A percentile compares a stretch with the other conserved stretches of the same genome.
Evolutionary conservation across 495 filamentous ascomycete species (phyloP).

Genomic region (Trichoderma erinaceum): DNA sequence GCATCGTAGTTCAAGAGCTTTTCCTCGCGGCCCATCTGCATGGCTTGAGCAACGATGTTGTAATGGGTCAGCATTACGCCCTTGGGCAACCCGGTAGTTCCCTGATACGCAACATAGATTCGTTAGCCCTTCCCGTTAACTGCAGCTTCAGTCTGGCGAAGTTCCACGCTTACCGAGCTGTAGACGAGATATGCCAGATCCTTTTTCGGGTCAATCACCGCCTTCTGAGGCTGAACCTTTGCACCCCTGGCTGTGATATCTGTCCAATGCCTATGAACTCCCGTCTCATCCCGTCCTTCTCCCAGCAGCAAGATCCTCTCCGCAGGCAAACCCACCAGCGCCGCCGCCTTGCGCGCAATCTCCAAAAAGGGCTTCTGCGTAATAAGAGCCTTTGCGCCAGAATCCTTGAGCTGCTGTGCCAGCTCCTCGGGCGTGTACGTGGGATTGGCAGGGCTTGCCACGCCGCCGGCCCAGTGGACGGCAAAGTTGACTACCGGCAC

Average conservation of each 20-base stretch:
- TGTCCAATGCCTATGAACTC: conserved; percentile 67
- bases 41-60: conserved; percentile 73
- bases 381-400: conserved; percentile 66
- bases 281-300: conserved; percentile 56
- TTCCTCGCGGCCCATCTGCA: conserved; percentile 53
- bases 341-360: conserved; percentile 59
- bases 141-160: neutral
- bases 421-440: conserved; percentile 81
- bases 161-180: conserved; percentile 39
- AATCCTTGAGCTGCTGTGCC: conserved; percentile 79
- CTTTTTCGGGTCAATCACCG: conserved; percentile 46
- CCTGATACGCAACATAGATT: conserved; percentile 24
- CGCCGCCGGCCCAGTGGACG: conserved; percentile 75
- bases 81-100: conserved; percentile 90
- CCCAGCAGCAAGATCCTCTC: conserved; percentile 72
- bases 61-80: conserved; percentile 83
- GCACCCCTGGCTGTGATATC: conserved; percentile 57
- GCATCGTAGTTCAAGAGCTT: conserved; percentile 54
- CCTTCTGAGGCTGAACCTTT: conserved; percentile 30
- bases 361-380: conserved; percentile 60
- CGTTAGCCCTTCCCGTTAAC: neutral
- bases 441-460: conserved; percentile 79
- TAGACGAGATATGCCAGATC: conserved; percentile 71
- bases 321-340: conserved; percentile 57
- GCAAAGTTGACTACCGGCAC: conserved; percentile 69